phyloP scores from a whole-genome alignment of 2,329 filamentous ascomycete genomes.

The Cytospora chrysosperma region DNA sequence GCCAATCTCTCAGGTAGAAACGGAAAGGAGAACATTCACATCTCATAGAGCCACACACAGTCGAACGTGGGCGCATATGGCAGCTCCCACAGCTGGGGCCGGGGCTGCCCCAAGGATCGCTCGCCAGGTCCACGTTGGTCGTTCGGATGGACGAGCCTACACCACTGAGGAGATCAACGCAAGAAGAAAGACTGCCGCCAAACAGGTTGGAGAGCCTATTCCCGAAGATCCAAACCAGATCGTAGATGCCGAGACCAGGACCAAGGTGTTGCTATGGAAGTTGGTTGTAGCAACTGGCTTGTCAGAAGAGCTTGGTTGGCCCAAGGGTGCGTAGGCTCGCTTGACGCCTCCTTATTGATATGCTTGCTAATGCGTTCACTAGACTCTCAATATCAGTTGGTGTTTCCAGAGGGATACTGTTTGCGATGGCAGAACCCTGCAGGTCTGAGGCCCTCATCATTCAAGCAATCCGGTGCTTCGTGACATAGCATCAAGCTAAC shows the following conservation, averaged over 20 bases:
- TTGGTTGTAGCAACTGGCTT: conserved; percentile 16
- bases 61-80: background rate
- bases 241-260: conserved; percentile 5
- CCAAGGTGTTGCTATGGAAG: conserved; percentile 20
- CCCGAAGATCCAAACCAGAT: conserved; percentile 13
- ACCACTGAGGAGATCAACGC: conserved; percentile 18
- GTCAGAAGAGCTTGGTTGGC: conserved; percentile 21
- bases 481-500: background rate
- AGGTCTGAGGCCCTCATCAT: background rate
- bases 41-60: background rate
- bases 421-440: conserved; percentile 15
- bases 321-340: conserved; percentile 8
- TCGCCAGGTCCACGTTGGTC: conserved; percentile 15
- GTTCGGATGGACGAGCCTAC: conserved; percentile 20
- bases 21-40: background rate
- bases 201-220: conserved; percentile 17
- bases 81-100: conserved; percentile 7
- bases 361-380: background rate
- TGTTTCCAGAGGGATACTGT: conserved; percentile 20
- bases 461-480: background rate
- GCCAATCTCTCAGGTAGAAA: too few relatives aligned
- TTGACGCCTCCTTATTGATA: background rate
- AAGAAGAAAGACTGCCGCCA: background rate
- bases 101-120: conserved; percentile 9
- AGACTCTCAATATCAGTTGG: conserved; percentile 20